Conservation (phyloP, 2,329 filamentous ascomycete species). For the Exophiala bonariae region DNA sequence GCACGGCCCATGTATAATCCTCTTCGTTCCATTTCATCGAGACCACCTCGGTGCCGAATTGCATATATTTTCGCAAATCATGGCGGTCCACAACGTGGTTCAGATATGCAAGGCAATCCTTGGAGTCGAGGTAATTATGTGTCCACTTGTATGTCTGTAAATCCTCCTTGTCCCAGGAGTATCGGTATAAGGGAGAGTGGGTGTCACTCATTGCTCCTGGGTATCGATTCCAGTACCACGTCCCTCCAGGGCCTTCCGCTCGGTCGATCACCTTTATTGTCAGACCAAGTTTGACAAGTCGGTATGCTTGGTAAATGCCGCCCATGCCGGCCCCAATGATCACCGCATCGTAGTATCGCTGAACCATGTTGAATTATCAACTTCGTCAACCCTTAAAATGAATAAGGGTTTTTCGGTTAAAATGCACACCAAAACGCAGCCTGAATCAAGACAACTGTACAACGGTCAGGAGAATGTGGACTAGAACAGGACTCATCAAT, state of each 20-base stretch:
- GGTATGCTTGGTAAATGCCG: slow-evolving; percentile 53
- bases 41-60: slow-evolving; percentile 42
- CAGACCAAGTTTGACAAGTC: slow-evolving; percentile 51
- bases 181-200: slow-evolving; percentile 48
- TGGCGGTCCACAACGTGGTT: slow-evolving; percentile 46
- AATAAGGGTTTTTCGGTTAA: too few species aligned
- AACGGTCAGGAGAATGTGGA: too few species aligned
- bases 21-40: slow-evolving; percentile 37
- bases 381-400: too few species aligned
- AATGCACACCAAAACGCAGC: too few species aligned
- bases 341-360: slow-evolving; percentile 25
- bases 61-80: slow-evolving; percentile 43
- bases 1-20: slow-evolving; percentile 43
- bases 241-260: slow-evolving; percentile 34
- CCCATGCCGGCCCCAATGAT: slow-evolving; percentile 34
- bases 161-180: slow-evolving; percentile 45
- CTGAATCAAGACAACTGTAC: too few species aligned
- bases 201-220: slow-evolving; percentile 43
- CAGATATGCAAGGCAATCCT: slow-evolving; percentile 49
- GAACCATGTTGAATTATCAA: background rate
- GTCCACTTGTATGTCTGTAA: slow-evolving; percentile 35
- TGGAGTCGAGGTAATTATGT: slow-evolving; percentile 34
- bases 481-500: too few species aligned
- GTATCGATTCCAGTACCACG: slow-evolving; percentile 40
- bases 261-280: slow-evolving; percentile 52